A percentile compares a stretch with the other conserved stretches of the same genome.
phyloP scores from a whole-genome alignment of 208 protist genomes.

The Trypanosoma brucei region DNA sequence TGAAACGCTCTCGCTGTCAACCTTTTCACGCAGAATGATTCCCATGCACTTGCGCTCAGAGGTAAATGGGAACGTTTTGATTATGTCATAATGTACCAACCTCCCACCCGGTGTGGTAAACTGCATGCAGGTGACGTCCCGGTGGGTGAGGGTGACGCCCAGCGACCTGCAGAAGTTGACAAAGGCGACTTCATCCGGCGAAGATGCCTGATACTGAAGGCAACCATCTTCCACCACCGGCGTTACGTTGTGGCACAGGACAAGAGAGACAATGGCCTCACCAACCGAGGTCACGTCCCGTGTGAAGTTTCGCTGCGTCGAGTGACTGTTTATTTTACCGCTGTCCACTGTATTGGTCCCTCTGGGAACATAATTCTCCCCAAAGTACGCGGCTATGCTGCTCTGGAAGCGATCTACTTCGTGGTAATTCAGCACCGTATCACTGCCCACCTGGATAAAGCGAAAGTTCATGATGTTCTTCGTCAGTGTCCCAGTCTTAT shows the following conservation, averaged over 20 bases:
- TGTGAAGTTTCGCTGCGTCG: constrained; percentile 11
- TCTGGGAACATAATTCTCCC: constrained; percentile 18
- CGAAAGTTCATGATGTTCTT: constrained; percentile 94
- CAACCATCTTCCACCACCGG: constrained; percentile 72
- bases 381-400: constrained; percentile 35
- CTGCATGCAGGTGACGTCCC: constrained; percentile 41
- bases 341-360: background rate
- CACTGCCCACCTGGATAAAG: constrained; percentile 40
- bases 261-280: constrained; percentile 80
- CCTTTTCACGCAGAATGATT: constrained; percentile 90
- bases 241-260: constrained; percentile 97
- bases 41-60: constrained; percentile 98
- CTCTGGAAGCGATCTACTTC: constrained; percentile 41
- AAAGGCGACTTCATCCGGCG: constrained; percentile 94
- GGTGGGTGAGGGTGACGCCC: constrained; percentile 57
- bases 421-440: constrained; percentile 47
- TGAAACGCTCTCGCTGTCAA: background rate
- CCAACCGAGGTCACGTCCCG: constrained; percentile 57
- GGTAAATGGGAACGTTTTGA: constrained; percentile 97
- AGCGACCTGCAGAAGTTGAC: constrained; percentile 92
- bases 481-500: constrained; percentile 99
- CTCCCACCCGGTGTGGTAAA: constrained; percentile 37
- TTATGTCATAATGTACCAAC: constrained; percentile 83
- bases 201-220: constrained; percentile 86
- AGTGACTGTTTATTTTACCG: background rate